phyloP scores from a whole-genome alignment of 192 early-diverging fungal species.

The Hyaloraphidium curvatum region DNA sequence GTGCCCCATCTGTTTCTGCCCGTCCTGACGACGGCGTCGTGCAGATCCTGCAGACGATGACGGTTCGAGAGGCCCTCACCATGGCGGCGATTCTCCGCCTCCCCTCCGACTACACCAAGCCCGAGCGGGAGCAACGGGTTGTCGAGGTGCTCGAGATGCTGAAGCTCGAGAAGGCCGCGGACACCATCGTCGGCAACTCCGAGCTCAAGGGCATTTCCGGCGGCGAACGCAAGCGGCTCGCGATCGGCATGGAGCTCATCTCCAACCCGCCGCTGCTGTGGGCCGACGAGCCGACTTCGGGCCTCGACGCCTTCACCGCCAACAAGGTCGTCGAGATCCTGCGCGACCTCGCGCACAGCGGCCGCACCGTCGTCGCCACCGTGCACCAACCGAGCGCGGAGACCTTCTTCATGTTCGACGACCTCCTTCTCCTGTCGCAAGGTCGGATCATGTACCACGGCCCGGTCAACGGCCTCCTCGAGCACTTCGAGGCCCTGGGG shows the following conservation, averaged over 20 bases:
- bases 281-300: constrained; percentile 14
- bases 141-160: not conserved
- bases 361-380: constrained; percentile 15
- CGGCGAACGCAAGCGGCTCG: constrained; percentile 51
- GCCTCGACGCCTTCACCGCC: constrained; percentile 24
- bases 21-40: too few relatives aligned
- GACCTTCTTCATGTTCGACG: constrained; percentile 43
- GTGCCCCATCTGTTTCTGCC: too few relatives aligned
- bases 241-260: constrained; percentile 54
- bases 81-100: not conserved
- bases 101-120: not conserved
- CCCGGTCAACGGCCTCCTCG: too few relatives aligned
- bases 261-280: constrained; percentile 40
- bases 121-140: not conserved
- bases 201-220: constrained; percentile 49
- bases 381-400: constrained; percentile 35
- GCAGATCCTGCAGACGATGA: not conserved
- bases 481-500: not conserved
- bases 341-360: constrained; percentile 17
- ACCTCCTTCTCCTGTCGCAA: constrained; percentile 41
- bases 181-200: constrained; percentile 11
- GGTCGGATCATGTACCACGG: constrained; percentile 54
- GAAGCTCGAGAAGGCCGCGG: not conserved
- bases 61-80: not conserved
- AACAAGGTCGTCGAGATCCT: constrained; percentile 26